phyloP scores from a whole-genome alignment of 805 yeast species.

The Lachancea lanzarotensis region DNA sequence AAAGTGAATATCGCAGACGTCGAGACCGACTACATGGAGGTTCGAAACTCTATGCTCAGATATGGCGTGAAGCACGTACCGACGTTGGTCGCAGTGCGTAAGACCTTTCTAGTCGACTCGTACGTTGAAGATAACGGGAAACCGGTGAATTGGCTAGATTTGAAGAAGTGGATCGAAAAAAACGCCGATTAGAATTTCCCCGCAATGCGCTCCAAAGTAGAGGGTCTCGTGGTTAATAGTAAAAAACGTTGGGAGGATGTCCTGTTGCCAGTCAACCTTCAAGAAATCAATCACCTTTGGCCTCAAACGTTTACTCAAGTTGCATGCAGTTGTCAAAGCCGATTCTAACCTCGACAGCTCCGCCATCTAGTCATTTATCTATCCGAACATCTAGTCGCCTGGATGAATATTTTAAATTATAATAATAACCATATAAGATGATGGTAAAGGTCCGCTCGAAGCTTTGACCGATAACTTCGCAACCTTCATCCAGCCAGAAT shows the following conservation, averaged over 20 bases:
- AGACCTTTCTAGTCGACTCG: slow-evolving; percentile 50
- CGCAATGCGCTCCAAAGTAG: no score
- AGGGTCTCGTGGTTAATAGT: no score
- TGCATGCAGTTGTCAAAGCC: no score
- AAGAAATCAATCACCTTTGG: no score
- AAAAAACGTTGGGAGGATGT: no score
- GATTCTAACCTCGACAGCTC: no score
- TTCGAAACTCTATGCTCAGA: slow-evolving; percentile 49
- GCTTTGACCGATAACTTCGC: neutral
- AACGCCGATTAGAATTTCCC: slow-evolving; percentile 24
- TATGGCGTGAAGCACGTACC: slow-evolving; percentile 56
- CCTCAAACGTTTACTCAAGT: no score
- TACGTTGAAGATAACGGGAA: slow-evolving; percentile 24
- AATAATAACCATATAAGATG: neutral
- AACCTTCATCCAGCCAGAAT: neutral
- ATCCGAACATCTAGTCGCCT: neutral
- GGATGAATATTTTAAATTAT: neutral
- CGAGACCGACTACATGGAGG: slow-evolving; percentile 61
- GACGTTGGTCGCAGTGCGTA: slow-evolving; percentile 56
- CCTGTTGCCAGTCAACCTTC: no score
- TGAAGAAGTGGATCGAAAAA: slow-evolving; percentile 40
- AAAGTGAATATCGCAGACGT: slow-evolving; percentile 61
- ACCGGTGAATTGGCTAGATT: slow-evolving; percentile 39
- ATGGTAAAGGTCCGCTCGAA: neutral
- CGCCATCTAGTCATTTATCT: neutral